These are phyloP conservation scores for Ogataea pilisensis DNA, from an alignment of 805 yeast species.

Conservation along the genomic window DNA sequence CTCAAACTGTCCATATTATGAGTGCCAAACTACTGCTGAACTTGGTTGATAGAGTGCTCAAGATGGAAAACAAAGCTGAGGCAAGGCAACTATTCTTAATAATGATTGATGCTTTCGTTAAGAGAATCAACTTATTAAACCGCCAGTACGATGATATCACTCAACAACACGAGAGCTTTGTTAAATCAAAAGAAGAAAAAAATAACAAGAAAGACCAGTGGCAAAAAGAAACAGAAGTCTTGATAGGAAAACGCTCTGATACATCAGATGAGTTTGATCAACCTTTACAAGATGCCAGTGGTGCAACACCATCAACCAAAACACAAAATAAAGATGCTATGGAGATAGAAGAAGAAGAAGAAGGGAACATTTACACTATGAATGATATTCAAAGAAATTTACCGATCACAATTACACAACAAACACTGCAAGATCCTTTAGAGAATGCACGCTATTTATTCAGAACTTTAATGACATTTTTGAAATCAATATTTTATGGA, in stretches of 20 bases:
- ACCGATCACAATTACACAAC: slow-evolving; percentile 60
- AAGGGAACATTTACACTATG: slow-evolving; percentile 30
- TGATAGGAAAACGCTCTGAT: slow-evolving; percentile 25
- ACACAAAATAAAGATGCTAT: slow-evolving; percentile 7
- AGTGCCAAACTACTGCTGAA: slow-evolving; percentile 87
- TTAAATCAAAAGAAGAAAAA: slow-evolving; percentile 38
- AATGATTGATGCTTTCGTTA: slow-evolving; percentile 84
- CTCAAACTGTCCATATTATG: slow-evolving; percentile 92
- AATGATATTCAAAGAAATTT: slow-evolving; percentile 43
- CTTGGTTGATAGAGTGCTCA: slow-evolving; percentile 82
- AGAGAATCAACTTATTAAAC: slow-evolving; percentile 73
- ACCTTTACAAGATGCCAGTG: neutral
- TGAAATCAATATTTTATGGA: slow-evolving; percentile 86
- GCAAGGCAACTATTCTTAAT: slow-evolving; percentile 80
- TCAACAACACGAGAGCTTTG: slow-evolving; percentile 53
- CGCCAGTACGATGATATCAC: slow-evolving; percentile 64
- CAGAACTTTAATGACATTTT: slow-evolving; percentile 82
- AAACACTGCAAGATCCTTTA: slow-evolving; percentile 56
- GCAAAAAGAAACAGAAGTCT: slow-evolving; percentile 36
- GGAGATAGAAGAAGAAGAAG: slow-evolving; percentile 15
- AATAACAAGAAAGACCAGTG: slow-evolving; percentile 39
- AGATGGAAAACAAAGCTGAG: slow-evolving; percentile 75
- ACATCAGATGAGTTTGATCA: slow-evolving; percentile 10
- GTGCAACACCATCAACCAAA: neutral
- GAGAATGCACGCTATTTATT: slow-evolving; percentile 87